Conservation (phyloP, 2,329 filamentous ascomycete genomes). For the Clarireedia hainanense region DNA sequence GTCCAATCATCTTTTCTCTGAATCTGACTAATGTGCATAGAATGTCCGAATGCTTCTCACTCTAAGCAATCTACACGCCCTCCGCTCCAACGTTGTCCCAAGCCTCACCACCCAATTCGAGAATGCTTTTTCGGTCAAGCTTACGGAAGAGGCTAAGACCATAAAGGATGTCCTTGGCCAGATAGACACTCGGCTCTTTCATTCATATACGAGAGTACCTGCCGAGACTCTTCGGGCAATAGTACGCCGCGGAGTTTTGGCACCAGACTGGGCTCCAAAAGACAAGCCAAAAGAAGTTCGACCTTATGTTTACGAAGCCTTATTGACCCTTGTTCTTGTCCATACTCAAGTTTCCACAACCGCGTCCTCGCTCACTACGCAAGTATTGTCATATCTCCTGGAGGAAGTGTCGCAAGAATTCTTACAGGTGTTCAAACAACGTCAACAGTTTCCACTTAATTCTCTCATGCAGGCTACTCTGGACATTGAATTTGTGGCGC, state of each 20-base stretch:
- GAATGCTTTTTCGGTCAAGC: constrained; percentile 84
- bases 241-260: constrained; percentile 64
- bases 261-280: constrained; percentile 62
- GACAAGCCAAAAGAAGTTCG: constrained; percentile 64
- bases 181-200: constrained; percentile 86
- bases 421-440: constrained; percentile 68
- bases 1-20: constrained; percentile 13
- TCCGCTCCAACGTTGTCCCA: constrained; percentile 76
- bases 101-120: constrained; percentile 90
- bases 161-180: constrained; percentile 85
- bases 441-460: constrained; percentile 62
- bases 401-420: constrained; percentile 74
- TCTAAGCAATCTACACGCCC: constrained; percentile 79
- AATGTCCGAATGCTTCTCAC: constrained; percentile 91
- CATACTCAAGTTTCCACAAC: constrained; percentile 86
- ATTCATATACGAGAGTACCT: constrained; percentile 79
- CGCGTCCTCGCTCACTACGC: constrained; percentile 64
- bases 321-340: constrained; percentile 80
- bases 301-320: constrained; percentile 82
- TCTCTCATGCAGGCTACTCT: constrained; percentile 94
- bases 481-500: constrained; percentile 93
- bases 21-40: constrained; percentile 38
- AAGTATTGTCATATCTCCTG: constrained; percentile 79
- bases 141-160: constrained; percentile 88
- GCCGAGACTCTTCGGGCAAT: constrained; percentile 60